Evolutionary conservation across 2,329 filamentous ascomycete genomes (phyloP), one percentile per base, ranked within the genome.

Genomic region (Beauveria rudraprayagi): DNA sequence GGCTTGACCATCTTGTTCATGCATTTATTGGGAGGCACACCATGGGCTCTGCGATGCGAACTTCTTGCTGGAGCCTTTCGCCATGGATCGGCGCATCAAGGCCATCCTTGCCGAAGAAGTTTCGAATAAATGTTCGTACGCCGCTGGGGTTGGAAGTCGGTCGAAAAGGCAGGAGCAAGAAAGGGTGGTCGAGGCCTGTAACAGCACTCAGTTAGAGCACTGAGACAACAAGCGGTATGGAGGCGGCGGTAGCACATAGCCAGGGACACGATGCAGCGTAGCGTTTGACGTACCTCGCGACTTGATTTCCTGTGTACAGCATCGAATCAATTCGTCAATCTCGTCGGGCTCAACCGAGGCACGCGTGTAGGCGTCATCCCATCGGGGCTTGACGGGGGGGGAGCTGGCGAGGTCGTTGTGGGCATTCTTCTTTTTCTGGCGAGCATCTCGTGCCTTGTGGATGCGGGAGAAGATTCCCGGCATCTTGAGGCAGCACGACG

Each of bases 41-140:
- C 88, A 96, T 91, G 62, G 93, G 92, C 75, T 97, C 93, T 28
- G 90, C 91, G 78, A 99, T 86, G 65, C 92, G 90, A 67, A 99
- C 79, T 77, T 99, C 94, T 73, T 94, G 92, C 63, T 83, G 78
- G 70, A 99, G 80, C 52, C 78, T 76, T 64, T 92, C 87, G 50
- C 92, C 92, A 52, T 79, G 82, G 41, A 88, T 78, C 61, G 80
- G 80, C 63, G 88, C 76, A 77, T 81, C 72, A 62, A 84, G 80
- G 70, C 89, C 89, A 79, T 81, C 72, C 63, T 84, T 80, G 70
- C 89, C 89, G 78, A 97, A 99, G 76, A 91, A 97, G 76, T 93
- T 92, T 70, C 91, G 88, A 68, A 99, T 83, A 69, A 97, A 97
- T 24, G 89, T 93, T 72, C 92, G 90, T 64, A 95, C 92, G 57